A percentile compares a stretch with the other conserved stretches of the same genome.
These are phyloP conservation scores for Hanseniaspora meyeri DNA, from an alignment of 805 yeast species.

Conservation along the genomic window DNA sequence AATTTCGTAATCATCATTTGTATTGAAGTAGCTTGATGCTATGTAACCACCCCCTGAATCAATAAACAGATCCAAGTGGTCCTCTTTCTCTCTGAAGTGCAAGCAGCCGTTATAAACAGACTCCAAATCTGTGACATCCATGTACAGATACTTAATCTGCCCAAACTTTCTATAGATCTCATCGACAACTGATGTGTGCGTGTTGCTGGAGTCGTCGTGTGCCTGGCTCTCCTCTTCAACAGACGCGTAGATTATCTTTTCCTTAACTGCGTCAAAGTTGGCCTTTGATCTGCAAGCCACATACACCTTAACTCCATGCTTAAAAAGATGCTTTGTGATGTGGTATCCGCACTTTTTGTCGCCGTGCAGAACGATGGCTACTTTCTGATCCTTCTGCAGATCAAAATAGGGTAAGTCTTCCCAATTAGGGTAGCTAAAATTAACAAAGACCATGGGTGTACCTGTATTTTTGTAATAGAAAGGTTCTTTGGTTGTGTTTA, in stretches of 20 bases:
- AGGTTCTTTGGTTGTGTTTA: neutral
- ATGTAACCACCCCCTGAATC: constrained; percentile 66
- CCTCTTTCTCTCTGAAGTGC: constrained; percentile 36
- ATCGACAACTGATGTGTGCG: neutral
- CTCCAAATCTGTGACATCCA: constrained; percentile 42
- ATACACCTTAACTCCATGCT: constrained; percentile 68
- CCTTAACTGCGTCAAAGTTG: constrained; percentile 36
- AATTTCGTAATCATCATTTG: constrained; percentile 62
- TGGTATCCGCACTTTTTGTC: constrained; percentile 71
- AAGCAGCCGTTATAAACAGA: constrained; percentile 40
- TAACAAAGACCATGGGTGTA: neutral
- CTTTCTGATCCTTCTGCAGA: constrained; percentile 42
- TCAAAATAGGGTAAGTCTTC: constrained; percentile 48
- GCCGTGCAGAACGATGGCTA: constrained; percentile 71
- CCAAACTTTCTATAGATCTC: constrained; percentile 32
- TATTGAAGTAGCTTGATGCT: constrained; percentile 55
- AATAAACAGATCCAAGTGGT: constrained; percentile 45
- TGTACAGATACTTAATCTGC: constrained; percentile 37
- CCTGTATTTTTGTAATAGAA: neutral
- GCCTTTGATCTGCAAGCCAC: constrained; percentile 53
- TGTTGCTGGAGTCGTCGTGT: constrained; percentile 12
- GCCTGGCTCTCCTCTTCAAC: constrained; percentile 19
- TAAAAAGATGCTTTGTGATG: constrained; percentile 59
- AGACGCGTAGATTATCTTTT: constrained; percentile 38
- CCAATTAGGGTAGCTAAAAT: constrained; percentile 29